Base-by-base conservation (phyloP, 805 yeast species). In the Wickerhamiella vanderwaltii region DNA sequence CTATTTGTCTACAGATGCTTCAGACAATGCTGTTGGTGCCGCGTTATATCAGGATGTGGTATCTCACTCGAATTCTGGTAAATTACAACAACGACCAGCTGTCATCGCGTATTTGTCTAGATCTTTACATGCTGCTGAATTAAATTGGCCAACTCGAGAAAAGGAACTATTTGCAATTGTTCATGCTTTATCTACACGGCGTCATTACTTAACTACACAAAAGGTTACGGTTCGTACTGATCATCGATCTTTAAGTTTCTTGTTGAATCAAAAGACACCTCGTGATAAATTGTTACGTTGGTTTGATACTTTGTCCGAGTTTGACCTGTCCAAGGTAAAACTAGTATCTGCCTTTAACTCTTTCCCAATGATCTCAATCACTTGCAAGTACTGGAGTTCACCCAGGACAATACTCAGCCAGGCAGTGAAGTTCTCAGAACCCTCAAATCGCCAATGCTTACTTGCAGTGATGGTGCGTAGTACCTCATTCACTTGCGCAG, bases 21-120 rank as follows among this genome's bases (percentile, higher is more conserved):
- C 23, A 17, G 25, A 9, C 35, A 12, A 12, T 18, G 24, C 38
- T 11, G 22, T 35, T 35, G 20, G 38, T 6, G 38, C 38, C 4
- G 38, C 29, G 20, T 25, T 35, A 9, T 35, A 24, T 12, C 38
- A 35, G 18, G n/a, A n/a, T n/a, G n/a, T n/a, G n/a, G n/a, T n/a
- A n/a, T n/a, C n/a, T n/a, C n/a, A n/a, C n/a, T n/a, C n/a, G n/a
- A n/a, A n/a, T n/a, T n/a, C n/a, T n/a, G n/a, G n/a, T n/a, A n/a
- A n/a, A n/a, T n/a, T n/a, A n/a, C n/a, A n/a, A n/a, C n/a, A n/a
- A n/a, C n/a, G n/a, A n/a, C 38, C 38, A 5, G 30, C 22, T 3
- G 17, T 35, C 13, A 15, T 35, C 29, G 38, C 38, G 6, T 35
- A 35, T 24, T 9, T 15, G 9, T 35, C 38, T 4, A 4, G 20